Conservation (phyloP, 2,329 filamentous ascomycete genomes). For the Emmonsia crescens region DNA sequence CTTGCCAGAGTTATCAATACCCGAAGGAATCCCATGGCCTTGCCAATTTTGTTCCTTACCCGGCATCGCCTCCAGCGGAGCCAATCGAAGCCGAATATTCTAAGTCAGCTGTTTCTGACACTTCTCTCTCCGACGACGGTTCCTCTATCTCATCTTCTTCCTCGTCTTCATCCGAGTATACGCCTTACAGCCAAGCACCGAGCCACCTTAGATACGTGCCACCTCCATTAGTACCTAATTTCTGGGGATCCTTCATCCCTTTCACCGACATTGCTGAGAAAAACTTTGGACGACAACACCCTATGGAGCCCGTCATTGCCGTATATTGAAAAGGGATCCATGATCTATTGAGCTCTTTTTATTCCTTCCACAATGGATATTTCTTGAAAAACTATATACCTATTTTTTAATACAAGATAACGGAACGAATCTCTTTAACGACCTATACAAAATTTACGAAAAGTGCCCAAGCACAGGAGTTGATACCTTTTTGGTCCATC, state of each 20-base stretch:
- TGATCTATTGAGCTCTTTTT: slow-evolving; percentile 6
- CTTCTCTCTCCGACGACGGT: slow-evolving; percentile 30
- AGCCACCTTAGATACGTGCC: slow-evolving; percentile 20
- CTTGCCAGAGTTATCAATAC: slow-evolving; percentile 21
- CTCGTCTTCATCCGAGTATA: slow-evolving; percentile 22
- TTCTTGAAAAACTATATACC: neutral
- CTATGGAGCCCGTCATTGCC: slow-evolving; percentile 16
- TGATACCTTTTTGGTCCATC: neutral
- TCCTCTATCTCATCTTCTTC: slow-evolving; percentile 21
- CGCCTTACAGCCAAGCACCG: slow-evolving; percentile 19
- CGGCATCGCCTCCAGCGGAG: slow-evolving; percentile 26
- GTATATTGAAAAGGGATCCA: slow-evolving; percentile 12
- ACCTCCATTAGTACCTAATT: slow-evolving; percentile 18
- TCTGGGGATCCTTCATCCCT: slow-evolving; percentile 18
- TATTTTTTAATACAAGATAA: neutral
- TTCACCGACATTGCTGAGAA: slow-evolving; percentile 23
- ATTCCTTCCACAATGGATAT: neutral
- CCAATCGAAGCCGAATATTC: slow-evolving; percentile 28
- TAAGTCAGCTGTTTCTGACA: slow-evolving; percentile 30
- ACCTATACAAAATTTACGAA: neutral
- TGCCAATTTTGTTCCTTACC: slow-evolving; percentile 25
- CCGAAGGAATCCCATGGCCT: slow-evolving; percentile 25
- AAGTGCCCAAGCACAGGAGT: neutral
- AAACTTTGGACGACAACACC: slow-evolving; percentile 18
- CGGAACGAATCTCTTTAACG: slow-evolving; percentile 1